Evolutionary conservation across 129 eudicot species (phyloP).

Genomic region (Chrysanthemum seticuspe): DNA sequence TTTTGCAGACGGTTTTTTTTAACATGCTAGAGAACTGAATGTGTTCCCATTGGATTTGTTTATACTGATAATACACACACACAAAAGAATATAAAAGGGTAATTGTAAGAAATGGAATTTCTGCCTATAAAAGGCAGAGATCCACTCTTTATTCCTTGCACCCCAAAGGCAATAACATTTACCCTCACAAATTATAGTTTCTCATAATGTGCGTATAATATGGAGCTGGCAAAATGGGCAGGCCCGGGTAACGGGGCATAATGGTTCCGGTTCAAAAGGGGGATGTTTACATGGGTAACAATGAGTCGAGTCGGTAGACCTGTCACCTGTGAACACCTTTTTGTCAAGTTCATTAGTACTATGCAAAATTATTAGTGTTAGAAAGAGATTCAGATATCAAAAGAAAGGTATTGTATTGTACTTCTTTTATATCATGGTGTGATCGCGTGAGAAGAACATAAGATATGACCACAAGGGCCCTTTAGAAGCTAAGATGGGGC

Average conservation of each 20-base stretch:
- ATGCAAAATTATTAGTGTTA: no score
- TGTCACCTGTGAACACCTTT: neutral
- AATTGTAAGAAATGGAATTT: no score
- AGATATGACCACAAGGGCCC: no score
- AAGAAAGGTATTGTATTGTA: no score
- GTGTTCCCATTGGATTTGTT: no score
- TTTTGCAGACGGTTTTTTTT: no score
- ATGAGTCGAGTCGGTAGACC: neutral
- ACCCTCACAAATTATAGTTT: neutral
- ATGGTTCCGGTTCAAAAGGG: neutral
- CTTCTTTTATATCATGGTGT: no score
- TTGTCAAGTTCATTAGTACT: neutral
- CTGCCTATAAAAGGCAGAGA: conserved; percentile 67
- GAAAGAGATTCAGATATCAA: no score
- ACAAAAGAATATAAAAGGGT: no score
- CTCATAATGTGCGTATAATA: neutral
- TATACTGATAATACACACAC: no score
- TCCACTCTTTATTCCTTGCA: conserved; percentile 91
- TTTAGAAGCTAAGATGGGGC: conserved; percentile 6
- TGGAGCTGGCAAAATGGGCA: neutral
- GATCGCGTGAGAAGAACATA: no score
- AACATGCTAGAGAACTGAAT: no score
- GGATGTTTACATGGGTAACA: neutral
- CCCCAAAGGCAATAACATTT: conserved; percentile 74
- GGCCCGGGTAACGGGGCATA: neutral